Conservation (phyloP, 805 yeast genomes). For the Saccharomycopsis capsularis region DNA sequence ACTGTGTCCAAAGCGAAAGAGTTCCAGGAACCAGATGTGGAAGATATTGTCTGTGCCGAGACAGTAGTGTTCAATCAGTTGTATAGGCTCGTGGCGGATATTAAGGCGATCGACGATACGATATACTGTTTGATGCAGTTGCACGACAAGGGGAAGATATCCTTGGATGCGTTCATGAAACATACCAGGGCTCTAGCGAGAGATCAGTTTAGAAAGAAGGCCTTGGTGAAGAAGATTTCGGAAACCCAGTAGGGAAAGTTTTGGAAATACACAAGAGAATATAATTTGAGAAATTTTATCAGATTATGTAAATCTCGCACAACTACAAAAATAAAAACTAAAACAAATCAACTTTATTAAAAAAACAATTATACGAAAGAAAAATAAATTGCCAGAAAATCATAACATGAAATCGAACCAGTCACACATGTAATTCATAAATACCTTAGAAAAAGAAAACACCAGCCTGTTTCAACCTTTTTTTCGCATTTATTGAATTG, state of each 20-base stretch:
- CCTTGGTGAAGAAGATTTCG: slow-evolving; percentile 37
- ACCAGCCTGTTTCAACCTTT: too few species aligned
- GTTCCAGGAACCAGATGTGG: slow-evolving; percentile 32
- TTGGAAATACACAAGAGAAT: too few species aligned
- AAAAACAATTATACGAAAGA: too few species aligned
- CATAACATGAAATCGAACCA: too few species aligned
- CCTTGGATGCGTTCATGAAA: slow-evolving; percentile 27
- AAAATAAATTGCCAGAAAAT: too few species aligned
- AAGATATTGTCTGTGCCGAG: slow-evolving; percentile 42
- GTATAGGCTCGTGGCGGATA: slow-evolving; percentile 56
- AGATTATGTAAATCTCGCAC: too few species aligned
- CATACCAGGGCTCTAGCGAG: slow-evolving; percentile 51
- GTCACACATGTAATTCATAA: too few species aligned
- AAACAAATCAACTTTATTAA: too few species aligned
- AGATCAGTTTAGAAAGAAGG: slow-evolving; percentile 51
- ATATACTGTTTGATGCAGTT: slow-evolving; percentile 50
- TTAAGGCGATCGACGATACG: slow-evolving; percentile 67
- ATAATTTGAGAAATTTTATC: too few species aligned
- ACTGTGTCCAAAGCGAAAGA: slow-evolving; percentile 30
- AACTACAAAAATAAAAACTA: too few species aligned
- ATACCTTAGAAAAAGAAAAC: too few species aligned
- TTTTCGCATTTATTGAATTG: slow-evolving; percentile 78
- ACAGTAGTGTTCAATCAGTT: slow-evolving; percentile 53
- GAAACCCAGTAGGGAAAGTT: slow-evolving; percentile 3
- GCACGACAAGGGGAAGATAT: slow-evolving; percentile 42